Evolutionary conservation across 2,329 filamentous ascomycete genomes (phyloP), one percentile per base, ranked within the genome.

Genomic region (Chaetomiaceae sp.): DNA sequence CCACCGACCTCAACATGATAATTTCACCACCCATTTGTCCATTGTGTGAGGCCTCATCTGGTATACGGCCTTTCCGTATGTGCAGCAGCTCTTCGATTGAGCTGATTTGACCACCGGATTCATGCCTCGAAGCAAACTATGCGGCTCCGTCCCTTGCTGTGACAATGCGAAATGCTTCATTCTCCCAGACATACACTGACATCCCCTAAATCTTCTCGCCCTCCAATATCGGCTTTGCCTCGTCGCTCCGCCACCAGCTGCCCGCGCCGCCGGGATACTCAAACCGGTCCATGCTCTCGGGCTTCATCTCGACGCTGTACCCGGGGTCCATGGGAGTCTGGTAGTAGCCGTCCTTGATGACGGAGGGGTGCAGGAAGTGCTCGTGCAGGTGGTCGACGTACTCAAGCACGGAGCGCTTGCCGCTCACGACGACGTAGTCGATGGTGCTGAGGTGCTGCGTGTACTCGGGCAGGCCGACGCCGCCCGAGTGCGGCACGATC

Each of bases 381-480:
- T 95, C 89, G 67, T 95, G 90, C 60, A 95, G 69, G 67, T 95
- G 88, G 64, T 95, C 89, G 19, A 95, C 88, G 66, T 90, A 95
- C 72, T 96, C 90, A 47, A 95, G 71, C 38, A 95, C 79, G 19
- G 82, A 87, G 62, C 81, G 77, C 74, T 89, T 86, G 15, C 86
- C 89, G 51, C 76, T 84, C 1, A 95, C 88, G 36, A 84, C 84
- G 3, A 95, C 86, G 59, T 95, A 95, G 68, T 96, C 90, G 56
- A 96, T 93, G 12, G 88, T 95, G 67, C 82, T 88, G 51, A 95
- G 69, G 68, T 95, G 89, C 72, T 95, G 88, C 0, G 90, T 95
- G 71, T 95, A 95, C 68, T 96, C 90, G 30, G 89, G 88, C 53
- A 96, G 73, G 6, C 89, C 90, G 2, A 96, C 89, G 55, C 89